Evolutionary conservation across 192 early-diverging fungal species (phyloP).

Genomic region (Paraglomus occultum): DNA sequence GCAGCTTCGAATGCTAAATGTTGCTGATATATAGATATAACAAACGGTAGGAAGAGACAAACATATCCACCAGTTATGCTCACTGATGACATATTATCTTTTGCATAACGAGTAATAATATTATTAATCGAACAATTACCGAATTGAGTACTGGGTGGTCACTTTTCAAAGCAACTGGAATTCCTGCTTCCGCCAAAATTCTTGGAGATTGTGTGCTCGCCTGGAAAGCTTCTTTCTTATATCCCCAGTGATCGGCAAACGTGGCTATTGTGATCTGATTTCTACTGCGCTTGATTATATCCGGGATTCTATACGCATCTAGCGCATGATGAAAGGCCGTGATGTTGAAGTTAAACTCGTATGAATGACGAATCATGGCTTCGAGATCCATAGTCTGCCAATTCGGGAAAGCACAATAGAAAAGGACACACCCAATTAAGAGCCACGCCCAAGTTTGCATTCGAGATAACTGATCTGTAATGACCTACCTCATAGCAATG

Average conservation of each 20-base stretch:
- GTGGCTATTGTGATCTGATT: slow-evolving; percentile 68
- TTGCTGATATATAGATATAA: slow-evolving; percentile 36
- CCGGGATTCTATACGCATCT: slow-evolving; percentile 69
- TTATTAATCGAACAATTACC: slow-evolving; percentile 19
- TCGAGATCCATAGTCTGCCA: slow-evolving; percentile 62
- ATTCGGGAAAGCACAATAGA: background rate
- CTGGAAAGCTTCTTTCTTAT: slow-evolving; percentile 77
- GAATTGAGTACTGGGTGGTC: slow-evolving; percentile 79
- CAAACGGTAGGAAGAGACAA: background rate
- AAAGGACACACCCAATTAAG: slow-evolving; percentile 1
- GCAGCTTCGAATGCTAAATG: slow-evolving; percentile 77
- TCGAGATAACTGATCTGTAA: background rate
- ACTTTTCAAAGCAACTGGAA: slow-evolving; percentile 71
- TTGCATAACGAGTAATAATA: background rate
- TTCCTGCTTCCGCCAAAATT: slow-evolving; percentile 64
- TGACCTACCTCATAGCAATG: slow-evolving; percentile 62
- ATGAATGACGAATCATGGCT: slow-evolving; percentile 65
- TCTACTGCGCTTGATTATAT: slow-evolving; percentile 54
- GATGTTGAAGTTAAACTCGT: slow-evolving; percentile 75
- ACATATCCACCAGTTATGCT: background rate
- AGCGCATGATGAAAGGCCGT: slow-evolving; percentile 77
- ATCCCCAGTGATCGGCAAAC: slow-evolving; percentile 66
- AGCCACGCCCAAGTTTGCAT: slow-evolving; percentile 1
- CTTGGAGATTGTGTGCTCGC: slow-evolving; percentile 57
- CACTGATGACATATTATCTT: slow-evolving; percentile 12